Evolutionary conservation across 495 filamentous ascomycete species (phyloP).

Genomic region (Jackrogersella multiformis): DNA sequence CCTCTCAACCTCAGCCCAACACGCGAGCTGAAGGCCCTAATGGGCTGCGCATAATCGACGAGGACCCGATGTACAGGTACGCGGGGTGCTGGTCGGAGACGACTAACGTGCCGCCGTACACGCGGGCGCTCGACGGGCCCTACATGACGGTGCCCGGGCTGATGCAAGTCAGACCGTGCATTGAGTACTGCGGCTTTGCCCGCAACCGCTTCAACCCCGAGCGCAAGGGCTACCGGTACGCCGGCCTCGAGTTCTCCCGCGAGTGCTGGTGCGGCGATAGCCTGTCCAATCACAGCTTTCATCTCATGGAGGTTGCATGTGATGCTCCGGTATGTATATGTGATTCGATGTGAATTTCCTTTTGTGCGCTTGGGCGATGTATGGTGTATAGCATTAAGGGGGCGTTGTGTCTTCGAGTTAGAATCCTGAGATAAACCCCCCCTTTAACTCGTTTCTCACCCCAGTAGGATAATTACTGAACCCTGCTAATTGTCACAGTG

Average conservation of each 20-base stretch:
- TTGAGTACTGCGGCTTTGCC: conserved; percentile 50
- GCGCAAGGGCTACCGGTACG: conserved; percentile 46
- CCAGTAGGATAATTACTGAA: too few species aligned
- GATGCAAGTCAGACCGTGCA: conserved; percentile 43
- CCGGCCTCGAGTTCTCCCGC: conserved; percentile 59
- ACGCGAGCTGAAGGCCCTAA: not conserved
- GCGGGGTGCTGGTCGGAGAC: conserved; percentile 63
- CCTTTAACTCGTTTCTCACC: not conserved
- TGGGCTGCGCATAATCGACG: conserved; percentile 32
- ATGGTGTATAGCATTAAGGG: too few species aligned
- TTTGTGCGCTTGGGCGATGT: too few species aligned
- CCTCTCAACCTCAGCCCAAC: too few species aligned
- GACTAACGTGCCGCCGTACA: conserved; percentile 38
- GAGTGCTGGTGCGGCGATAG: conserved; percentile 62
- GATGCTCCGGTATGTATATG: conserved; percentile 40
- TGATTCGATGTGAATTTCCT: not conserved
- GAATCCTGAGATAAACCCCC: too few species aligned
- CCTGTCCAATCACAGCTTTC: conserved; percentile 45
- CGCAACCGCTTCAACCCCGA: conserved; percentile 4
- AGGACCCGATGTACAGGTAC: conserved; percentile 48
- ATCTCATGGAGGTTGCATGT: conserved; percentile 51
- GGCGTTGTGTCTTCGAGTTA: too few species aligned
- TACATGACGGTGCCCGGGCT: conserved; percentile 53
- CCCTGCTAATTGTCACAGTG: conserved; percentile 46
- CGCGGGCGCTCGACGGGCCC: conserved; percentile 48